Percentiles rank a stretch among this genome's conserved stretches.
These are phyloP conservation scores for Populus trichocarpa DNA, from an alignment of 441 rosid species.

Conservation along the genomic window DNA sequence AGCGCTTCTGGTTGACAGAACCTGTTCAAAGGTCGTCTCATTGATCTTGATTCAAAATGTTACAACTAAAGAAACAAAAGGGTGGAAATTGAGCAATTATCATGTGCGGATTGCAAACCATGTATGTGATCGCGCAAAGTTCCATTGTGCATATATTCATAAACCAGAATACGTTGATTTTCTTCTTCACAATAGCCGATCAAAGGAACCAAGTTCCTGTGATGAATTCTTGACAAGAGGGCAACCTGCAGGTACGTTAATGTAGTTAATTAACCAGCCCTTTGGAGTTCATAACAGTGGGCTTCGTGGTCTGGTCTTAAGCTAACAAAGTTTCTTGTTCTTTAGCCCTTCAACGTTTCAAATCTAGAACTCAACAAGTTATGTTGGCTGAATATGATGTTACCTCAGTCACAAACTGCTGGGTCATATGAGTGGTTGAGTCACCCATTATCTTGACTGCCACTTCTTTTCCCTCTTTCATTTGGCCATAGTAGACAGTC, in stretches of 20 bases:
- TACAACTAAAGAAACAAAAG: background rate
- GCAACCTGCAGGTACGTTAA: slow-evolving; percentile 60
- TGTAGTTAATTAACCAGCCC: slow-evolving; percentile 3
- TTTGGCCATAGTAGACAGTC: slow-evolving; percentile 79
- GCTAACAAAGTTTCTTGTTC: background rate
- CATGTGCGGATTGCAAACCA: slow-evolving; percentile 31
- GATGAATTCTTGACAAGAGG: slow-evolving; percentile 92
- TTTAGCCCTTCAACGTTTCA: background rate
- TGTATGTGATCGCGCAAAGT: slow-evolving; percentile 75
- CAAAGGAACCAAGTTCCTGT: slow-evolving; percentile 89
- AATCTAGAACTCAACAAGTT: background rate
- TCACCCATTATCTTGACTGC: slow-evolving; percentile 88
- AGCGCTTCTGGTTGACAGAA: slow-evolving; percentile 45
- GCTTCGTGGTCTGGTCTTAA: background rate
- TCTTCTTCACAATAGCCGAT: slow-evolving; percentile 94
- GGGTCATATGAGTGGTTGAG: slow-evolving; percentile 52
- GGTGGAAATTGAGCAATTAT: slow-evolving; percentile 2
- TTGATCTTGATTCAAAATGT: slow-evolving; percentile 3
- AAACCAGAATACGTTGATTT: slow-evolving; percentile 61
- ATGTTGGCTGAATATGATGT: background rate
- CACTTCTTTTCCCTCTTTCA: slow-evolving; percentile 93
- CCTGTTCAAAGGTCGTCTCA: slow-evolving; percentile 38
- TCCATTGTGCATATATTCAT: slow-evolving; percentile 98
- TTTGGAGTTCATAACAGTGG: background rate
- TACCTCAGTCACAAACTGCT: slow-evolving; percentile 94